phyloP scores from a whole-genome alignment of 768 basidiomycete species.

The Hypholoma fasciculare region DNA sequence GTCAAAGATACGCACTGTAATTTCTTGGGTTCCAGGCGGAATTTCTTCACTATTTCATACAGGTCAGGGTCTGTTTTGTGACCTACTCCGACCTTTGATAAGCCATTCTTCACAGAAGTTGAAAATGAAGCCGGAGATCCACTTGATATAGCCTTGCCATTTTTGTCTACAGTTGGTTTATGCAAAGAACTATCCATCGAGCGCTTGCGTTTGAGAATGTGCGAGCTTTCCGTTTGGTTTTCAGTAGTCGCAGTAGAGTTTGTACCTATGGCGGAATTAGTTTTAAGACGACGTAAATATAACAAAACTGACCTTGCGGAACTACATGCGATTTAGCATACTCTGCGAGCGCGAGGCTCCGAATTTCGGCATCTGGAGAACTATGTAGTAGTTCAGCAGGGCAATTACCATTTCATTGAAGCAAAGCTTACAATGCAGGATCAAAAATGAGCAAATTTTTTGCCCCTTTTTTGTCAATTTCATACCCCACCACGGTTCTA shows the following conservation, averaged over 20 bases:
- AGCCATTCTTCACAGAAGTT: conserved; percentile 7
- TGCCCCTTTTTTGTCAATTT: conserved; percentile 55
- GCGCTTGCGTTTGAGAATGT: conserved; percentile 20
- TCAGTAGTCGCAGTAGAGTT: not conserved
- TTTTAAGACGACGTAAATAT: not conserved
- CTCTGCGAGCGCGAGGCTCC: conserved; percentile 23
- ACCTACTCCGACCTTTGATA: not conserved
- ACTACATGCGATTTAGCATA: not conserved
- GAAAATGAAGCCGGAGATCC: conserved; percentile 2
- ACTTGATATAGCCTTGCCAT: not conserved
- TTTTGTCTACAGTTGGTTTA: not conserved
- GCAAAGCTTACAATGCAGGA: conserved; percentile 56
- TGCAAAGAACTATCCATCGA: conserved; percentile 8
- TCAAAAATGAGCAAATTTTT: conserved; percentile 77
- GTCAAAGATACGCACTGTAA: conserved; percentile 34
- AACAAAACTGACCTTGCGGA: conserved; percentile 2
- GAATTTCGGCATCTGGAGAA: conserved; percentile 7
- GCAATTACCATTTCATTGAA: not conserved
- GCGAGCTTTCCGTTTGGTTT: conserved; percentile 3
- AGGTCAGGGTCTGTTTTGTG: conserved; percentile 10
- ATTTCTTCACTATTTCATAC: conserved; percentile 34
- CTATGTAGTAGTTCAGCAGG: conserved; percentile 4
- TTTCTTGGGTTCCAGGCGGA: conserved; percentile 44
- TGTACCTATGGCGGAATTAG: not conserved
- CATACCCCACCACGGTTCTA: conserved; percentile 83